Conservation (phyloP, 2,329 filamentous ascomycete species). For the Sarocladium kiliense region DNA sequence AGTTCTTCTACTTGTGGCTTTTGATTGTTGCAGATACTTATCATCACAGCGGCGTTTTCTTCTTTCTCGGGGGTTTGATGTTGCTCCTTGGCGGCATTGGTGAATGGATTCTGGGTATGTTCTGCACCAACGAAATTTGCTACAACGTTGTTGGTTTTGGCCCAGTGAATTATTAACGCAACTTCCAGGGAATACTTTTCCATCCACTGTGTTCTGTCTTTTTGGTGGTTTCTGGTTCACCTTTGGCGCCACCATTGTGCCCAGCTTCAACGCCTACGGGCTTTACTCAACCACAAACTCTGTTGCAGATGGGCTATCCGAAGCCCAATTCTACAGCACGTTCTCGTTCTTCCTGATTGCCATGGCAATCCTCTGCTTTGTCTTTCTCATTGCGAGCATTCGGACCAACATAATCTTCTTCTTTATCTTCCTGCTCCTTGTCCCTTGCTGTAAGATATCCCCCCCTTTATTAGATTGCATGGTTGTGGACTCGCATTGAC, state of each 20-base stretch:
- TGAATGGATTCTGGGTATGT: slow-evolving; percentile 41
- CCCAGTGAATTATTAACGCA: too few relatives aligned
- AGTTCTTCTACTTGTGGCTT: slow-evolving; percentile 5
- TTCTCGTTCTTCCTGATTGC: slow-evolving; percentile 55
- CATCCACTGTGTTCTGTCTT: slow-evolving; percentile 44
- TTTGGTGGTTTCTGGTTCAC: slow-evolving; percentile 47
- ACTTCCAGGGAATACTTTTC: slow-evolving; percentile 47
- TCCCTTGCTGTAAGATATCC: slow-evolving; percentile 25
- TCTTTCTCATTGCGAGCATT: slow-evolving; percentile 59
- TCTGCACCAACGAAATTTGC: too few relatives aligned
- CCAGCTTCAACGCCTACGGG: slow-evolving; percentile 39
- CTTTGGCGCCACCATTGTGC: slow-evolving; percentile 43
- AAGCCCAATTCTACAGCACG: slow-evolving; percentile 41
- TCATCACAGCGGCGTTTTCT: slow-evolving; percentile 26
- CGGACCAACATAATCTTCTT: slow-evolving; percentile 62
- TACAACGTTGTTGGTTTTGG: too few relatives aligned
- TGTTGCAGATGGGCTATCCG: slow-evolving; percentile 31
- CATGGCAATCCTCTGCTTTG: slow-evolving; percentile 55
- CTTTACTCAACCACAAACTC: slow-evolving; percentile 25
- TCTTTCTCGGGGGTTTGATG: slow-evolving; percentile 40
- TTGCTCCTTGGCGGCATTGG: slow-evolving; percentile 41
- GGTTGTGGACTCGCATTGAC: too few relatives aligned
- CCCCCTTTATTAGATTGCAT: too few relatives aligned
- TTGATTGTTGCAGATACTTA: not conserved
- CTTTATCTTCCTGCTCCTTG: slow-evolving; percentile 53